Evolutionary conservation across 768 basidiomycete species (phyloP), one percentile per base, ranked within the genome.

Genomic region (Suillus plorans): DNA sequence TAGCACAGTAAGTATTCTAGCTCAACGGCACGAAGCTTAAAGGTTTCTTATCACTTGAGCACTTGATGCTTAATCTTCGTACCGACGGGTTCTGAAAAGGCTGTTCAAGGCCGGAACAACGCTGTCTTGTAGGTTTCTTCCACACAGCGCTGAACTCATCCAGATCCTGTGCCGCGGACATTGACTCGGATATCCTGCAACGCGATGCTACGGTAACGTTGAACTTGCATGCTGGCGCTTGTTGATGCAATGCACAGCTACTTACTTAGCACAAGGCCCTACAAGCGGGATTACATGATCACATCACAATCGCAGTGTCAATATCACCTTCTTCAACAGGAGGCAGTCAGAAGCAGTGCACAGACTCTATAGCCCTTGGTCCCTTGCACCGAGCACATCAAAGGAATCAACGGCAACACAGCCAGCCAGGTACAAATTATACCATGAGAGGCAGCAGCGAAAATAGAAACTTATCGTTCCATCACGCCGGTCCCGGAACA

Each of bases 401-500:
- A 58, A 41, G 3, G 25, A 59, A 28, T 62, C 10, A 42, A 56
- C 22, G 16, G 28, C 10, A 55, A 10, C 62, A 63, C 62, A 60
- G 62, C 62, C 34, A n/a, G n/a, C n/a, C n/a, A 28, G 12, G 36
- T 25, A 53, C 52, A 53, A 31, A 1, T 5, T n/a, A 20, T 53
- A 25, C 28, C 34, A 22, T 57, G 60, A 22, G 49, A 39, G n/a
- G 61, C 37, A 59, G 18, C 25, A 20, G 1, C 25, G 18, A 62
- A 60, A 60, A 62, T 60, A 60, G 36, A 39, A 31, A 14, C 55
- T 3, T 49, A 28, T 34, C 20, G 31, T 6, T 18, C 22, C 37
- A 63, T 60, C 62, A 60, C 36, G 31, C 31, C 31, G 31, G 18
- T 41, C 56, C 61, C 60, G 62, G 53, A 13, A 34, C 9, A 34